Conservation (phyloP, 163 green algal genomes). For the Chloroidium sp. region DNA sequence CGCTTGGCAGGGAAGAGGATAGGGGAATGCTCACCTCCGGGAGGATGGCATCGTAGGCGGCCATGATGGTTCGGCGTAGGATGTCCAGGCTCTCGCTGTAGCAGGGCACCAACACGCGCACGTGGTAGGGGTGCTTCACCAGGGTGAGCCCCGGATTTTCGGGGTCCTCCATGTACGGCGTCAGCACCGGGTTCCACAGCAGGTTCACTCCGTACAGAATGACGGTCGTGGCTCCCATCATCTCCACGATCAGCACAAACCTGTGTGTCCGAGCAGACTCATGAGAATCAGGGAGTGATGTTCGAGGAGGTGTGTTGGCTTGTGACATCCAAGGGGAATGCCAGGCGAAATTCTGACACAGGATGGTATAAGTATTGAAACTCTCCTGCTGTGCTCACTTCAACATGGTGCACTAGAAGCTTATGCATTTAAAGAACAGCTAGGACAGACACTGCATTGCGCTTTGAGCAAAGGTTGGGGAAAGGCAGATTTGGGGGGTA, state of each 20-base stretch:
- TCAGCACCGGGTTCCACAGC: conserved; percentile 17
- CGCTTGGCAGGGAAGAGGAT: background rate
- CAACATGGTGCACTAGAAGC: too few relatives aligned
- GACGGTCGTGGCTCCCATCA: conserved; percentile 53
- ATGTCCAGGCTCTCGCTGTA: conserved; percentile 75
- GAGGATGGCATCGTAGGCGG: conserved; percentile 22
- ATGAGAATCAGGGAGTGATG: background rate
- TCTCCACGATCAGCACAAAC: conserved; percentile 48
- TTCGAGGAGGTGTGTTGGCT: background rate
- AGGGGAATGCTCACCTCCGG: conserved; percentile 6
- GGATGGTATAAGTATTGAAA: too few relatives aligned
- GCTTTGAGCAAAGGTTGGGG: background rate
- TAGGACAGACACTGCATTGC: background rate
- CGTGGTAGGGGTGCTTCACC: conserved; percentile 37
- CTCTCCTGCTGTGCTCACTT: too few relatives aligned
- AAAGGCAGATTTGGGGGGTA: background rate
- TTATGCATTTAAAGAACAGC: background rate
- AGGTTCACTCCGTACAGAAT: conserved; percentile 59
- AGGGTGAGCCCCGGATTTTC: conserved; percentile 1
- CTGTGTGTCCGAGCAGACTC: background rate
- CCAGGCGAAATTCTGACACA: background rate
- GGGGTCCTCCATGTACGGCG: conserved; percentile 1
- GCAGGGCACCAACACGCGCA: conserved; percentile 67
- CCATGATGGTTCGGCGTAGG: conserved; percentile 59
- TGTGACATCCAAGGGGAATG: too few relatives aligned